Conservation (phyloP, 306 rosid genomes). For the Rosa lucieae region DNA sequence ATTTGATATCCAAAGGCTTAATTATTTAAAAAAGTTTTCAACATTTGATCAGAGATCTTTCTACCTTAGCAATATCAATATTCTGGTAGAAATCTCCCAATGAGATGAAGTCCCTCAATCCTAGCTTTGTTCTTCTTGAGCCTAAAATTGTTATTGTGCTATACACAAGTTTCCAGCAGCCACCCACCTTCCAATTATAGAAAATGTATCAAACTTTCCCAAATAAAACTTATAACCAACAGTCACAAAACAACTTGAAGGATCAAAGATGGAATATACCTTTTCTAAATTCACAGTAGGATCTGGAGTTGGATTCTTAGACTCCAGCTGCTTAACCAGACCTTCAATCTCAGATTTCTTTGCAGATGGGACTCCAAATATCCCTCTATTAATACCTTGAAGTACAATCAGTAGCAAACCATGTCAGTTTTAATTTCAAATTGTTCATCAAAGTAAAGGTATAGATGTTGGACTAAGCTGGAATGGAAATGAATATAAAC, state of each 20-base stretch:
- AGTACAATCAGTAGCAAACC: conserved; percentile 19
- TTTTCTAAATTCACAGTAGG: conserved; percentile 58
- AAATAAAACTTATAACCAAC: neutral
- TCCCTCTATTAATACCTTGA: conserved; percentile 75
- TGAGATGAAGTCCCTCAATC: conserved; percentile 80
- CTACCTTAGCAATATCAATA: conserved; percentile 69
- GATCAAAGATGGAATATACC: conserved; percentile 32
- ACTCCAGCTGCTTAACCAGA: conserved; percentile 64
- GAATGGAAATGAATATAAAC: neutral
- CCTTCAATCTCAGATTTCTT: conserved; percentile 67
- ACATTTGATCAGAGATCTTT: conserved; percentile 7
- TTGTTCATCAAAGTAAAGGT: neutral
- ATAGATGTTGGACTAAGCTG: neutral
- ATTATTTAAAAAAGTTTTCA: neutral
- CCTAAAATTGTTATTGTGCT: conserved; percentile 81
- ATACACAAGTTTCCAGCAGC: conserved; percentile 80
- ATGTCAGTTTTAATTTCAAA: conserved; percentile 25
- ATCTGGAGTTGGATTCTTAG: conserved; percentile 71
- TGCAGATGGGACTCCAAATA: conserved; percentile 73
- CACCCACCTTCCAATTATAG: conserved; percentile 48
- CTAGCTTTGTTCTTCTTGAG: conserved; percentile 80
- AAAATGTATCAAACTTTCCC: neutral
- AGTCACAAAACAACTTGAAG: neutral
- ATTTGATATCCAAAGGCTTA: neutral
- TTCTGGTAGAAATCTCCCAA: conserved; percentile 73